Evolutionary conservation across 2,329 filamentous ascomycete species (phyloP).

Genomic region (Aspergillus pseudoterreus): DNA sequence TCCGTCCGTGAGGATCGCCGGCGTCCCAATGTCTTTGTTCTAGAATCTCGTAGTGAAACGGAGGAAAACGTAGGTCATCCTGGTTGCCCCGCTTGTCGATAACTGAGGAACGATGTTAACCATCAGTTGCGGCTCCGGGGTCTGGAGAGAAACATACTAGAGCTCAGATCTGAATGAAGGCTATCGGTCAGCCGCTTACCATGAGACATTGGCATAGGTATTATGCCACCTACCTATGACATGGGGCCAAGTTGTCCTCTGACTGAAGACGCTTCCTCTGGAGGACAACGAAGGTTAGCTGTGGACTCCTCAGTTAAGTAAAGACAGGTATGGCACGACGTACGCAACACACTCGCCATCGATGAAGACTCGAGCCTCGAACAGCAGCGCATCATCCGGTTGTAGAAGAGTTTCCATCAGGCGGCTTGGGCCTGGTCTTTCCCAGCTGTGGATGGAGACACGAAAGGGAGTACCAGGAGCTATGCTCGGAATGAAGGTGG

Average conservation of each 20-base stretch:
- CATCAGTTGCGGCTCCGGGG: background rate
- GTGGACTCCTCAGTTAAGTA: background rate
- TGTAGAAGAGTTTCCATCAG: constrained; percentile 56
- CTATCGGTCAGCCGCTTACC: background rate
- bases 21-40: constrained; percentile 69
- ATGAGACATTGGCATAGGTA: background rate
- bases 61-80: constrained; percentile 66
- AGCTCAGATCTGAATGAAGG: constrained; percentile 29
- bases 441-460: constrained; percentile 74
- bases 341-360: constrained; percentile 65
- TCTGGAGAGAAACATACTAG: constrained; percentile 23
- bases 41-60: constrained; percentile 66
- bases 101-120: constrained; percentile 18
- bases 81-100: constrained; percentile 56
- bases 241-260: constrained; percentile 51
- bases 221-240: constrained; percentile 41
- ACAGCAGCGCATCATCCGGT: constrained; percentile 54
- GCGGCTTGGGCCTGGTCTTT: constrained; percentile 56
- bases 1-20: constrained; percentile 66
- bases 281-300: background rate
- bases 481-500: constrained; percentile 68
- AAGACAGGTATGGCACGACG: constrained; percentile 20
- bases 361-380: constrained; percentile 64
- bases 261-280: constrained; percentile 56
- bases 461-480: constrained; percentile 58